Evolutionary conservation across 2,329 filamentous ascomycete genomes (phyloP).

Genomic region (Tolypocladium cylindrosporum): DNA sequence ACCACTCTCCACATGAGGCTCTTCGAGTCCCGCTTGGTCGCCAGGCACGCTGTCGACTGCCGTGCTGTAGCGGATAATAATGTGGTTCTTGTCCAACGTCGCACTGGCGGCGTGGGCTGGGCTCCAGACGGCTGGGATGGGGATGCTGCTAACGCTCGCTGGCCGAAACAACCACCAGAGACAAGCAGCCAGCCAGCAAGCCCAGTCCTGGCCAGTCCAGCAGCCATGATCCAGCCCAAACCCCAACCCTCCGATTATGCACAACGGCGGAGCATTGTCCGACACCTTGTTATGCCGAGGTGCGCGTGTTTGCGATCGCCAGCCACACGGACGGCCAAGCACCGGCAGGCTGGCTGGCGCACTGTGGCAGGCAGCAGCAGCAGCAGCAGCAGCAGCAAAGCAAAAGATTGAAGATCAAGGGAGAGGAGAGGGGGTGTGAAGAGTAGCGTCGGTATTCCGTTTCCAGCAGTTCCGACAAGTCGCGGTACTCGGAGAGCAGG

Average conservation of each 20-base stretch:
- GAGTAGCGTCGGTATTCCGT: constrained; percentile 8
- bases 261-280: constrained; percentile 2
- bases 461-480: constrained; percentile 9
- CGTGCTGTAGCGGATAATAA: constrained; percentile 5
- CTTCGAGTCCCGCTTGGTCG: constrained; percentile 8
- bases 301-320: constrained; percentile 1
- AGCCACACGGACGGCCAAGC: neutral
- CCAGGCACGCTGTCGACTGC: constrained; percentile 7
- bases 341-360: neutral
- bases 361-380: neutral
- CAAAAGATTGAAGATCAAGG: neutral
- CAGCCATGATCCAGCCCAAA: neutral
- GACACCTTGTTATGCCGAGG: neutral
- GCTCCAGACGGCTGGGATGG: constrained; percentile 1
- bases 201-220: neutral
- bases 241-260: constrained; percentile 7
- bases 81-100: constrained; percentile 6
- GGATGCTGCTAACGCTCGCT: neutral
- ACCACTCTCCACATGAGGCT: constrained; percentile 12
- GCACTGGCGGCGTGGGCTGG: constrained; percentile 1
- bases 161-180: neutral
- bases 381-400: neutral
- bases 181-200: neutral
- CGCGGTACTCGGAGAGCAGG: neutral
- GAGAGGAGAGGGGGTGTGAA: neutral